Evolutionary conservation across 805 yeast species (phyloP), one percentile per base, ranked within the genome.

Genomic region (Barnettozyma populi): DNA sequence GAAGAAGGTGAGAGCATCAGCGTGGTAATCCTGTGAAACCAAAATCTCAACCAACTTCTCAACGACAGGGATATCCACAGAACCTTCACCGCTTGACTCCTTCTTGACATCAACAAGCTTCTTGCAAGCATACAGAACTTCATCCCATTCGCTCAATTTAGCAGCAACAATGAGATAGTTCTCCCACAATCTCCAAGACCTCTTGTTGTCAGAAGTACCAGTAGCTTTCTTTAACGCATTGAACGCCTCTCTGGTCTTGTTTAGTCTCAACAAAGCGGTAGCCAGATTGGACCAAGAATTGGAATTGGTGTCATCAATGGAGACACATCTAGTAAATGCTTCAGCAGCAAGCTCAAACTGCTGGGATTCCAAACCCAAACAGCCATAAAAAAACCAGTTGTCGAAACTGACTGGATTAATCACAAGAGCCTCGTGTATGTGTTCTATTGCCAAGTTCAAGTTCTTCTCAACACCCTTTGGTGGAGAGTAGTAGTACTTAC

Each of bases 231-330:
- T 81, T 56, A 92, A 71, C 1, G 99, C 97, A 52, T 79, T 81
- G 60, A 87, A 84, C 0, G 98, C 96, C 55, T 89, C 95, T 52
- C 78, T 75, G 19, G 77, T 65, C 63, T 86, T 86, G 45, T 76
- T 82, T 45, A 76, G 60, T 52, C 76, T 77, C 36, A 90, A 67
- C 46, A 87, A 73, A 0, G 97, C 82, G 10, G 94, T 82, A 5
- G 96, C 89, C 57, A 94, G 73, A 61, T 94, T 94, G 10, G 95
- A 82, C 99, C 99, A 94, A 2, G 96, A 80, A 60, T 80, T 80
- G 2, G 90, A 73, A 58, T 82, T 89, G 0, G 82, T 75, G 21
- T 86, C 95, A 62, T 90, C 96, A 35, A 90, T 63, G 0, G 95
- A 72, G 29, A 90, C 90, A 68, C 97, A 89, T 58, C 97, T 74